phyloP scores from a whole-genome alignment of 1,284 basidiomycete genomes.

The Boletus hoseneyae region DNA sequence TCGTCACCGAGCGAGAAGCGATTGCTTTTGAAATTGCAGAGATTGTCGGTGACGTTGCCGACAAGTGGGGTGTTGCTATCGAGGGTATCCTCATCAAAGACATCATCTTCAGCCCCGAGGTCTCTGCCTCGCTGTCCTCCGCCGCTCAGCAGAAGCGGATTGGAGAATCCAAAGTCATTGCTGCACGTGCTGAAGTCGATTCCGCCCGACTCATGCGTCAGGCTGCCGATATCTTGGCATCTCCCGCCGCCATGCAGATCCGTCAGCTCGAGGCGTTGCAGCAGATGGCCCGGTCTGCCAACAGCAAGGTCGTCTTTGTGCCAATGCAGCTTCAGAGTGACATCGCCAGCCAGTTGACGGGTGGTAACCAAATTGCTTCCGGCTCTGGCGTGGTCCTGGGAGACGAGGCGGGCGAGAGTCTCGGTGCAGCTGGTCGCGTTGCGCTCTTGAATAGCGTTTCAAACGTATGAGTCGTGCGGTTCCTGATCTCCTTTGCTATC shows the following conservation, averaged over 20 bases:
- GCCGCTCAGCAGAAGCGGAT: conserved; percentile 95
- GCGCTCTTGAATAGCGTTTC: conserved; percentile 54
- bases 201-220: conserved; percentile 92
- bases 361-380: conserved; percentile 28
- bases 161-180: conserved; percentile 95
- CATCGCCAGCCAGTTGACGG: conserved; percentile 48
- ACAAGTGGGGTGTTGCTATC: conserved; percentile 93
- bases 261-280: conserved; percentile 87
- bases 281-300: conserved; percentile 69
- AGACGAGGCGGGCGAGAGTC: conserved; percentile 43
- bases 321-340: conserved; percentile 89
- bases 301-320: conserved; percentile 89
- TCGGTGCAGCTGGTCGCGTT: conserved; percentile 46
- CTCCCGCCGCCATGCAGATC: conserved; percentile 96
- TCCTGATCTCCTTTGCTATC: not conserved
- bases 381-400: conserved; percentile 36
- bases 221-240: conserved; percentile 88
- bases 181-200: conserved; percentile 94
- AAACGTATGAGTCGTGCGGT: conserved; percentile 33
- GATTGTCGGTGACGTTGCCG: conserved; percentile 84
- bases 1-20: conserved; percentile 92
- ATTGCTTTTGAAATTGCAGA: conserved; percentile 96
- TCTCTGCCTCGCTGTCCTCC: conserved; percentile 88
- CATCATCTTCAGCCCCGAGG: conserved; percentile 88
- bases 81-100: conserved; percentile 95